Base-by-base conservation (phyloP, 2,329 filamentous ascomycete species). In the Didymella glomerata region DNA sequence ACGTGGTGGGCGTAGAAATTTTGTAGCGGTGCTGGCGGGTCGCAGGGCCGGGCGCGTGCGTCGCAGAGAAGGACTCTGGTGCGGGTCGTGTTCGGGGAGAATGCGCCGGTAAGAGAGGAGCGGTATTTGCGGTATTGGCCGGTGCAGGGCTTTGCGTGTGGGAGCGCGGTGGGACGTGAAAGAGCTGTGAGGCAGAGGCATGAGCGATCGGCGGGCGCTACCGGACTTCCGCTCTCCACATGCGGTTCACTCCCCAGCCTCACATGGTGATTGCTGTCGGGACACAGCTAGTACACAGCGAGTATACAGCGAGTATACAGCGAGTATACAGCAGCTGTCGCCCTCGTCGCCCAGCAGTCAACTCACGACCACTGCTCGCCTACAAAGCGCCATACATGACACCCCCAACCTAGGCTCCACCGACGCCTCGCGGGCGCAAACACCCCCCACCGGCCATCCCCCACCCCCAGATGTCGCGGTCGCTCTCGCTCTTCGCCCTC, bases 401-500 rank as follows among this genome's bases (percentile, higher is more conserved):
- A 18, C 7, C 36, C n/a, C 1, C 14, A 10, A 27, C 14, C 41
- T 27, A n/a, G 10, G 10, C 24, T 25, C 22, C 4, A 24, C 41
- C 41, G 14, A 20, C 36, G 36, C n/a, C 36, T 38, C 36, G 36
- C 36, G n/a, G 36, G 36, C 36, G 36, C 36, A 40, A 11, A 20
- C 36, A 20, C 36, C n/a, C 14, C 32, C 5, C 41, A 11, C 9
- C 27, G 3, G 28, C 8, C 25, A 27, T 4, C 25, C 8, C 25
- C 25, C 27, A 28, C 27, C 4, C 27, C 48, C 16, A 14, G 44
- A 60, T 56, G 50, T 50, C 56, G 16, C 25, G 32, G 16, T 55
- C 59, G 27, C 62, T 62, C 58, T 67, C 55, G 45, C 62, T 71
- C 20, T 66, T 67, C 34, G 57, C 54, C 44, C 49, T 68, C 38